Percentiles rank a stretch among this genome's conserved stretches.
These are phyloP conservation scores for Cokeromyces recurvatus DNA, from an alignment of 371 early-diverging fungal species.

Conservation along the genomic window DNA sequence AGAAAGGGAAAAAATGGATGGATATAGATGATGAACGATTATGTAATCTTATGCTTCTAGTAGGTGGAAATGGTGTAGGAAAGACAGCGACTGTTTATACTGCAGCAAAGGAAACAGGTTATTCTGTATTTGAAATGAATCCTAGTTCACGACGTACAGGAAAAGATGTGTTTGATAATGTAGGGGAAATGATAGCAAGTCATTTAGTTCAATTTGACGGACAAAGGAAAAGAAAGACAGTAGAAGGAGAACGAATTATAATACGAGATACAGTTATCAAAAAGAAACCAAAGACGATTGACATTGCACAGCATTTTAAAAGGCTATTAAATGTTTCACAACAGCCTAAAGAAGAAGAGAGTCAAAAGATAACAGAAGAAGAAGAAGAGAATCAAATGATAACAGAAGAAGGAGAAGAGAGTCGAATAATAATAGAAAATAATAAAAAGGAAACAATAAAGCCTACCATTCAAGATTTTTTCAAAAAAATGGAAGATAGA, in stretches of 20 bases:
- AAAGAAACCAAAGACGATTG: constrained; percentile 10
- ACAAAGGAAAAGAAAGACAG: constrained; percentile 7
- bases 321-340: constrained; percentile 1
- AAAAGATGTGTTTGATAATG: constrained; percentile 55
- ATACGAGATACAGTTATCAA: constrained; percentile 7
- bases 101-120: constrained; percentile 65
- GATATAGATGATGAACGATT: constrained; percentile 1
- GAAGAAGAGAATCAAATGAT: neutral
- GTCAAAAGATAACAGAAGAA: neutral
- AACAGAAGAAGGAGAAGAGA: neutral
- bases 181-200: constrained; percentile 69
- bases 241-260: constrained; percentile 1
- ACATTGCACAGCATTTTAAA: constrained; percentile 23
- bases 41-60: constrained; percentile 45
- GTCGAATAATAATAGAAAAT: neutral
- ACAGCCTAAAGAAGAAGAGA: neutral
- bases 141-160: constrained; percentile 63
- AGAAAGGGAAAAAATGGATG: neutral
- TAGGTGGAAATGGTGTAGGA: constrained; percentile 67
- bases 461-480: neutral
- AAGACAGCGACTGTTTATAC: constrained; percentile 75
- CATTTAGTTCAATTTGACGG: constrained; percentile 46
- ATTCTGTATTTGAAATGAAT: constrained; percentile 71
- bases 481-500: neutral
- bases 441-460: too few species aligned